Base-by-base conservation (phyloP, 352 stramenopile genomes). In the Blastocystis sp. region DNA sequence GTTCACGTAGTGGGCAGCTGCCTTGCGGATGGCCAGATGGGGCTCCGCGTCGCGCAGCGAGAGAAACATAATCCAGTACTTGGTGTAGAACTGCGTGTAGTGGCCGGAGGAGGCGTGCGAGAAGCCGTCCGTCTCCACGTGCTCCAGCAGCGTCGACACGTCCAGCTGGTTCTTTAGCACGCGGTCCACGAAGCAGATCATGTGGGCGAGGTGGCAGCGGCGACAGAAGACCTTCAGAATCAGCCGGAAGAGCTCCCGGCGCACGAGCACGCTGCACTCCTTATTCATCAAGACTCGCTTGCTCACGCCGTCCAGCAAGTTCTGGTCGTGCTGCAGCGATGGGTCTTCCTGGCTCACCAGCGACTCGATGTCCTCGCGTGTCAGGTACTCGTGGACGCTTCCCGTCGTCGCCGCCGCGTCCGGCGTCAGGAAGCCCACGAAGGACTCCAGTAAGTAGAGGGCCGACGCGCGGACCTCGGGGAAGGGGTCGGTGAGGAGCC, bases 1-100 rank as follows among this genome's bases (percentile, higher is more conserved):
- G 40, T 64, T 64, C 1, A 81, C 48, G 29, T 81, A 81, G 69
- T 81, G 69, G 8, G 48, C 29, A 36, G 48, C 69, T 9, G 69
- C 69, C 44, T 81, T 81, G n/a, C 69, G 69, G 24, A 81, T 81
- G 18, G 69, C 27, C 4, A 64, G 44, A 51, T 81, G 54, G 36
- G 69, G 69, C 32, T 81, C 69, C 2, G 69, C 69, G 16, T 81
- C 69, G 29, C 69, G 42, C 3, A 81, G 14, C 7, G 42, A 81
- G 29, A 81, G 46, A 46, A 81, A 49, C n/a, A 81, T 63, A 29
- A 81, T 81, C 69, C 69, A 81, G 34, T 81, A 64, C 69, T 81
- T 81, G 27, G 63, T 42, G 53, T 81, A 81, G 53, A 81, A 81
- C 14, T 38, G 69, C 40, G 36, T 81, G 53, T 34, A 63, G n/a